Evolutionary conservation across 2,329 filamentous ascomycete genomes (phyloP), one percentile per base, ranked within the genome.

Genomic region (Dothideomycetes sp.): DNA sequence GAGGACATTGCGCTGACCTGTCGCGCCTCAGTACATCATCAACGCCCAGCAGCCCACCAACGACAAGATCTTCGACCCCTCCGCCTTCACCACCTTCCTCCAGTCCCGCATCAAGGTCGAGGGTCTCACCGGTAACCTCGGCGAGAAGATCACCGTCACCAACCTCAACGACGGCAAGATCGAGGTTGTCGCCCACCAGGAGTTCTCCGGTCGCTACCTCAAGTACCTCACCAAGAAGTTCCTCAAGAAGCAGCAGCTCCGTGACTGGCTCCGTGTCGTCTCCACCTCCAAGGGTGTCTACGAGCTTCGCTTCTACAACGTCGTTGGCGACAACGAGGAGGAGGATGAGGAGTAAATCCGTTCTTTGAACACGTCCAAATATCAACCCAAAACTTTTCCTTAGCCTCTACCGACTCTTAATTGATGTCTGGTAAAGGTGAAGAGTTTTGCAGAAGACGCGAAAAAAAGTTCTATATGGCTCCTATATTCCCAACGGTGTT

Each of bases 141-240:
- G 91, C 65, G 91, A 96, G 63, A 79, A 75, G 65, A 80, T 98
- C 63, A 73, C 79, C 64, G 91, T 98, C 75, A 80, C 78, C 62
- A 85, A 94, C 77, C 71, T 80, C 60, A 87, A 84, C 55, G 91
- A 95, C 61, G 91, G 89, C 71, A 95, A 95, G 81, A 83, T 98
- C 64, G 88, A 96, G 79, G 81, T 98, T 65, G 81, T 93, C 64
- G 81, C 89, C 56, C 88, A 96, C 79, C 94, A 88, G 66, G 86
- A 94, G 63, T 93, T 98, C 72, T 95, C 88, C 52, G 91, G 91
- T 61, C 84, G 91, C 65, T 98, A 98, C 79, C 77, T 98, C 69
- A 98, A 98, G 84, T 98, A 98, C 80, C 75, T 98, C 86, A 98
- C 91, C 69, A 98, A 98, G 86, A 98, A 98, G 80, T 98, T 94